Evolutionary conservation across 331 rosid species (phyloP).

Genomic region (Rhamnella rubrinervis): DNA sequence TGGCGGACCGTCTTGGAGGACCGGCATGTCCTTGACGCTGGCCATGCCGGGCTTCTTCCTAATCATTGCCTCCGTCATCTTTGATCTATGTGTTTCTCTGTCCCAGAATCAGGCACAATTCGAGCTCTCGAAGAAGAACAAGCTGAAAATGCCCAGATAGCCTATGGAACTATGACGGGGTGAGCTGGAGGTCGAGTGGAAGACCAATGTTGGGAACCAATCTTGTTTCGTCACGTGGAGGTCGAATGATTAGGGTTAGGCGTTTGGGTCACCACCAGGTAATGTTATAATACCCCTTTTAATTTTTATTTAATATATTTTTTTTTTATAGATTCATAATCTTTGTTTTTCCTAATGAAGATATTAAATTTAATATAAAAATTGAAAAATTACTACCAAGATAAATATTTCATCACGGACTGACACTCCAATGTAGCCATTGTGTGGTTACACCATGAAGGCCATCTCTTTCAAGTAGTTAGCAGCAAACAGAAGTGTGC

Average conservation of each 20-base stretch:
- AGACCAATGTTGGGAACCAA: background rate
- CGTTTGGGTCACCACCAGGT: background rate
- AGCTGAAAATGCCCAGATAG: background rate
- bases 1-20: slow-evolving; percentile 98
- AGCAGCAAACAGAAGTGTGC: too few species aligned
- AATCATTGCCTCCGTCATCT: slow-evolving; percentile 88
- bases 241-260: background rate
- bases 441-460: too few species aligned
- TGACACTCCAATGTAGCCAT: too few species aligned
- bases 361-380: too few species aligned
- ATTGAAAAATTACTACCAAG: too few species aligned
- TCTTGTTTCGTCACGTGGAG: background rate
- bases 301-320: too few species aligned
- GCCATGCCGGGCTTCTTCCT: slow-evolving; percentile 98
- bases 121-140: background rate
- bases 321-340: too few species aligned
- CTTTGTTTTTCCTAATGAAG: too few species aligned
- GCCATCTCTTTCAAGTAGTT: too few species aligned
- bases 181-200: background rate
- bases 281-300: background rate
- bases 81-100: background rate
- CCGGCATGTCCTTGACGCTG: slow-evolving; percentile 97
- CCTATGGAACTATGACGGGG: background rate
- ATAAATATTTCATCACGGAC: too few species aligned
- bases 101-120: background rate